Evolutionary conservation across 306 rosid genomes (phyloP), one percentile per base, ranked within the genome.

Genomic region (Delonix regia): DNA sequence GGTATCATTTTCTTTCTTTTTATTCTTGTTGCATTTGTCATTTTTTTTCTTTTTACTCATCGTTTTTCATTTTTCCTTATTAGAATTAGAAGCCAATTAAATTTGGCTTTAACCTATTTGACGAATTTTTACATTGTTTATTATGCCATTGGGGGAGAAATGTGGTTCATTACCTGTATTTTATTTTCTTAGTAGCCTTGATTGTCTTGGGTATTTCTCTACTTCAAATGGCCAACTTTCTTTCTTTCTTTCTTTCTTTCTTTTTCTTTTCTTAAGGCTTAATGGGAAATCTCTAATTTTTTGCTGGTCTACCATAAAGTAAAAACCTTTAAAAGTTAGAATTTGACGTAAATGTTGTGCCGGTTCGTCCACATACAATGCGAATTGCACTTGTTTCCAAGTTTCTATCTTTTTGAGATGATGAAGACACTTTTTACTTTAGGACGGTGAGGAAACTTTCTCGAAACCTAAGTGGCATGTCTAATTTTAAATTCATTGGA

Each of bases 141-240:
- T 73, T 13, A 19, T 66, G 61, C 49, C 21, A 48, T 44, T 55
- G 53, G 41, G 48, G 45, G 18, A 3, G 30, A n/a, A 69, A 24
- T 19, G 47, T 69, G 73, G 18, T 75, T 12, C 13, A 52, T 34
- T 62, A 19, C 7, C 38, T 61, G 28, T 19, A 61, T 83, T 67
- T 22, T 44, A 49, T 78, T 51, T 41, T 16, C 56, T 24, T 7
- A 68, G 73, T 24, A 25, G 27, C 49, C 47, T 38, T 67, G 24
- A 73, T 66, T 36, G 15, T 65, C 24, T 72, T 78, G 30, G 39
- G 8, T 24, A 44, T 39, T 41, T 66, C 51, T 66, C 71, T 7
- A 28, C 36, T 44, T 56, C 49, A 71, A 71, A 33, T 34, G 62
- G 21, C 65, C 7, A 52, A 28, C 34, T 45, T 7, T 71, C 27